Evolutionary conservation across 2,329 filamentous ascomycete species (phyloP).

Genomic region (Stemphylium beticola): DNA sequence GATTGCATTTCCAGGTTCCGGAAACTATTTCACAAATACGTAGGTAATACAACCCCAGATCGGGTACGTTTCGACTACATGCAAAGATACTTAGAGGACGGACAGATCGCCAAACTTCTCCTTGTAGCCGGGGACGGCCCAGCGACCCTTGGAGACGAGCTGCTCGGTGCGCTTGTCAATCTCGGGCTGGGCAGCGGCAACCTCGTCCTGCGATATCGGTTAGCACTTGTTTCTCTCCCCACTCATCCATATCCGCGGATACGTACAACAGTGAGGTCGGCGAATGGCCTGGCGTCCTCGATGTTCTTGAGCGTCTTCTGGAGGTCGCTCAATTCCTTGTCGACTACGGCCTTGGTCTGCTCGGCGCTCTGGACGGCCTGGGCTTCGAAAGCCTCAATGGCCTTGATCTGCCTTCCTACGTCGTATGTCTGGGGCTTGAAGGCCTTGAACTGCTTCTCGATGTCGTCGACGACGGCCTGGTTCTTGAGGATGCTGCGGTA

Average conservation of each 20-base stretch:
- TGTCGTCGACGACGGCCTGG: constrained; percentile 91
- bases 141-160: constrained; percentile 97
- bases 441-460: constrained; percentile 90
- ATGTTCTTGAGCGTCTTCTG: constrained; percentile 97
- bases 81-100: constrained; percentile 72
- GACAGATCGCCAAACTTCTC: constrained; percentile 99
- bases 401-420: constrained; percentile 91
- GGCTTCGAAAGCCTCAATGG: constrained; percentile 96
- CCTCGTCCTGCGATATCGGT: constrained; percentile 75
- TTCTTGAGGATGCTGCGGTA: constrained; percentile 96
- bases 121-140: constrained; percentile 99
- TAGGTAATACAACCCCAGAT: constrained; percentile 48
- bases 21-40: constrained; percentile 50
- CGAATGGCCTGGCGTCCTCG: constrained; percentile 91
- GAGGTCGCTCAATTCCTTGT: constrained; percentile 91
- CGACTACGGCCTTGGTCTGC: constrained; percentile 95
- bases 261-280: constrained; percentile 96
- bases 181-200: constrained; percentile 90
- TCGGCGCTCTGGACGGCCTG: constrained; percentile 97
- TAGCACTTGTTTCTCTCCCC: constrained; percentile 18
- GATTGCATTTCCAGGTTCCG: constrained; percentile 40
- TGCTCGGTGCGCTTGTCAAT: constrained; percentile 96
- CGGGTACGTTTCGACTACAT: constrained; percentile 38
- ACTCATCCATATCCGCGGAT: constrained; percentile 19
- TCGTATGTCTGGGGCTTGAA: constrained; percentile 97